These are phyloP conservation scores for Coemansia sp. DNA, from an alignment of 192 early-diverging fungal genomes.

Conservation along the genomic window DNA sequence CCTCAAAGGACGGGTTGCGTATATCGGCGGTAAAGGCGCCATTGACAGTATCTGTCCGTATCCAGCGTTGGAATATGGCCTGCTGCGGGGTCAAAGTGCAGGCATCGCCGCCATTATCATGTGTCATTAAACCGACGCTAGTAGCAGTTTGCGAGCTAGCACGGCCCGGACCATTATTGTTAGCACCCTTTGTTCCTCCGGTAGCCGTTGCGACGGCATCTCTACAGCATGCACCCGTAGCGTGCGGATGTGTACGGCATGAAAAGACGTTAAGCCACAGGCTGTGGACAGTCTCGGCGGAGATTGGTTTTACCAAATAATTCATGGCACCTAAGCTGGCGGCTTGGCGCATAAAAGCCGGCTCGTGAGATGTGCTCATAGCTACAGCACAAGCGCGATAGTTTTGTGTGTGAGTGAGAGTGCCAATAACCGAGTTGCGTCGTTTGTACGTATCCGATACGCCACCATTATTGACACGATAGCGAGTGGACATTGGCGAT, in stretches of 20 bases:
- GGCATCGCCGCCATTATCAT: slow-evolving; percentile 16
- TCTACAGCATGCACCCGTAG: slow-evolving; percentile 10
- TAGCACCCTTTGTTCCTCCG: slow-evolving; percentile 2
- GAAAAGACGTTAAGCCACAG: slow-evolving; percentile 59
- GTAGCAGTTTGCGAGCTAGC: slow-evolving; percentile 17
- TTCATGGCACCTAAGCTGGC: slow-evolving; percentile 55
- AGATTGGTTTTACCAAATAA: slow-evolving; percentile 60
- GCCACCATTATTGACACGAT: not conserved
- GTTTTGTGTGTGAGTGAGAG: slow-evolving; percentile 1
- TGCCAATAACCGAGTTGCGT: slow-evolving; percentile 44
- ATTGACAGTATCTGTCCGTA: slow-evolving; percentile 45
- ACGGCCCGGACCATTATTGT: not conserved
- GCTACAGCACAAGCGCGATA: slow-evolving; percentile 32
- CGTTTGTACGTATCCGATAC: slow-evolving; percentile 28
- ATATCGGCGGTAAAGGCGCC: slow-evolving; percentile 44
- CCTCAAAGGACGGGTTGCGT: slow-evolving; percentile 52
- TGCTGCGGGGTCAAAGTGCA: slow-evolving; percentile 34
- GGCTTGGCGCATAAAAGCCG: slow-evolving; percentile 54
- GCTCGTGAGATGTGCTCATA: slow-evolving; percentile 55
- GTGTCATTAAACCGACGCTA: not conserved
- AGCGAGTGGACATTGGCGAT: slow-evolving; percentile 13
- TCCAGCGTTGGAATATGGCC: slow-evolving; percentile 50
- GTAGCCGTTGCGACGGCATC: slow-evolving; percentile 13
- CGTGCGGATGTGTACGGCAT: slow-evolving; percentile 40
- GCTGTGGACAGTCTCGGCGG: slow-evolving; percentile 53